Evolutionary conservation across 768 basidiomycete genomes (phyloP).

Genomic region (Neoboletus brunneissimus): DNA sequence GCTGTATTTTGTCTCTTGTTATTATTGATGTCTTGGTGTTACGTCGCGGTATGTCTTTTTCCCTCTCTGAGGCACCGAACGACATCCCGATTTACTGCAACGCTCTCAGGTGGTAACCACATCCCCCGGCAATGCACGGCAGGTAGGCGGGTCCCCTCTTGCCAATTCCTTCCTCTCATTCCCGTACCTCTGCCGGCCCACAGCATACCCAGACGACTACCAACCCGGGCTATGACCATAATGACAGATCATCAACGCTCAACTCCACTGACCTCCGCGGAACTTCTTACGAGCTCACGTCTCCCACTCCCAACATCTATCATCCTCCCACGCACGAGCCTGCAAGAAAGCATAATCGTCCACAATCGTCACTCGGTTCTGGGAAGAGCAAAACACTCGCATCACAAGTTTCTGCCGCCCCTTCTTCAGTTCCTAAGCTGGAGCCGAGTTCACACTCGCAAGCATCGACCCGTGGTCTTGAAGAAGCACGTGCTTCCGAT

Average conservation of each 20-base stretch:
- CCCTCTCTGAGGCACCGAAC: not conserved
- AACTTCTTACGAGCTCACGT: slow-evolving; percentile 26
- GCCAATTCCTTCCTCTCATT: slow-evolving; percentile 5
- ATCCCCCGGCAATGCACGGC: slow-evolving; percentile 63
- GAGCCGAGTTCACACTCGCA: slow-evolving; percentile 18
- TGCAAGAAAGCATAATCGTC: slow-evolving; percentile 8
- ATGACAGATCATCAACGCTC: slow-evolving; percentile 20
- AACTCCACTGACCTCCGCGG: slow-evolving; percentile 27
- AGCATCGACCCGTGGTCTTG: slow-evolving; percentile 13
- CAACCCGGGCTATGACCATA: slow-evolving; percentile 21
- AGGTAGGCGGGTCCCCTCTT: slow-evolving; percentile 44
- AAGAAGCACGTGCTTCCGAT: slow-evolving; percentile 21
- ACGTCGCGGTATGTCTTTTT: slow-evolving; percentile 54
- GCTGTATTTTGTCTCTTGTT: slow-evolving; percentile 60
- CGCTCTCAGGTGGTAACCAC: slow-evolving; percentile 56
- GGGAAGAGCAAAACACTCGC: slow-evolving; percentile 15
- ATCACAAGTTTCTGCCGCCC: slow-evolving; percentile 7
- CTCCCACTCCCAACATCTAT: slow-evolving; percentile 15
- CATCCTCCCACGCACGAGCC: slow-evolving; percentile 16
- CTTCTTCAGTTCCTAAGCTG: slow-evolving; percentile 14
- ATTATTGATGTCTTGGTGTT: slow-evolving; percentile 77
- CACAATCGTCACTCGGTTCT: slow-evolving; percentile 23
- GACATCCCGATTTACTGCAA: not conserved
- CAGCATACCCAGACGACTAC: slow-evolving; percentile 26
- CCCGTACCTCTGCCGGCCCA: not conserved